A percentile compares a stretch with the other conserved stretches of the same genome.
Evolutionary conservation across 1,284 basidiomycete genomes (phyloP).

Genomic region (Austroboletus niveus): DNA sequence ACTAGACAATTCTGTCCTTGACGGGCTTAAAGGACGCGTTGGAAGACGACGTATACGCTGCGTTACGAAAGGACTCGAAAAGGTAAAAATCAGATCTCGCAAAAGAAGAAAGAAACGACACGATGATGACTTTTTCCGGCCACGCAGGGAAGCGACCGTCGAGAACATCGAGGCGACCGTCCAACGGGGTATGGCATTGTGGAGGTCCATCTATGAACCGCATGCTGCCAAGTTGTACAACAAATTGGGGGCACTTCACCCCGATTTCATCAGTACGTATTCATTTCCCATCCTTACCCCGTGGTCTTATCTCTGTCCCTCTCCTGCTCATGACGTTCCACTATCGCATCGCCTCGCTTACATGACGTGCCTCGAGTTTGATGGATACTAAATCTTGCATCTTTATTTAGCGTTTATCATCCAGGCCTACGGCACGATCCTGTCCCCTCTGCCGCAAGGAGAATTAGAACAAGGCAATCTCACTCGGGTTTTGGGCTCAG

Average conservation of each 20-base stretch:
- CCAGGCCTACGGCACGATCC: constrained; percentile 85
- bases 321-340: constrained; percentile 24
- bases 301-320: constrained; percentile 33
- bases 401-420: constrained; percentile 82
- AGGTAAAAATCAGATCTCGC: constrained; percentile 50
- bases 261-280: constrained; percentile 80
- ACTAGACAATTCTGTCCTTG: constrained; percentile 80
- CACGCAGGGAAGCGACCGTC: constrained; percentile 53
- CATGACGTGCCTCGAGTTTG: constrained; percentile 35
- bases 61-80: constrained; percentile 62
- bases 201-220: constrained; percentile 91
- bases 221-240: constrained; percentile 85
- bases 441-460: constrained; percentile 70
- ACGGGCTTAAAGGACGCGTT: constrained; percentile 72
- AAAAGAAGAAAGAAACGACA: constrained; percentile 9
- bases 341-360: constrained; percentile 30
- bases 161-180: constrained; percentile 67
- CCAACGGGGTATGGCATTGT: constrained; percentile 69
- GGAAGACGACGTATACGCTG: constrained; percentile 74
- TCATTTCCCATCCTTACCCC: constrained; percentile 31
- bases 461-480: constrained; percentile 76
- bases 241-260: constrained; percentile 85
- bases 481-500: constrained; percentile 82
- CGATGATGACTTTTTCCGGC: constrained; percentile 26
- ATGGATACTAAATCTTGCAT: constrained; percentile 27